Evolutionary conservation across 192 early-diverging fungal genomes (phyloP), one percentile per base, ranked within the genome.

Genomic region (Coemansia sp.): DNA sequence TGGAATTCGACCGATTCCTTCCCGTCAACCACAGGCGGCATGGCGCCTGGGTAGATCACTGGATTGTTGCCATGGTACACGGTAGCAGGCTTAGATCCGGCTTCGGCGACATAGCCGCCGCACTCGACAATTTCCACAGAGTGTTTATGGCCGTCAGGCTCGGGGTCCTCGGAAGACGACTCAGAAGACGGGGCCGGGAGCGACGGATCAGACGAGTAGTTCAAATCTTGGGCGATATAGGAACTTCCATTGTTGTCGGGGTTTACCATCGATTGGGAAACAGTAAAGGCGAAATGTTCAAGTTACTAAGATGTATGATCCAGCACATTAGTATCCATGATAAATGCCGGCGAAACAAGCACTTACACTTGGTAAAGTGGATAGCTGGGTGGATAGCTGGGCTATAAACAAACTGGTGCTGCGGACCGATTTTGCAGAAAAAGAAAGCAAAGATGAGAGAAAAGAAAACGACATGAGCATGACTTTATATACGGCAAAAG

Each of bases 1-100:
- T 86, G 84, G 45, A 83, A 83, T 61, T 86, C 84, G 41, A 86
- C 81, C 10, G 81, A 83, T 43, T 79, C 79, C 72, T 86, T 84
- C 40, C 84, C 84, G 55, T 86, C 84, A 48, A 70, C 57, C 41
- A 66, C 58, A 1, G 67, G 63, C 31, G 52, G 58, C 10, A 35
- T 20, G 3, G 36, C 40, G 0, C 59, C 58, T 10, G 58, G 55
- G 23, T 47, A 50, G 36, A 65, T 45, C 47, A 56, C 65, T 0
- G 61, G 57, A n/a, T 55, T 45, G 30, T 48, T 53, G 18, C 33
- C 28, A 19, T 11, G 23, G 13, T 19, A n/a, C 23, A 14, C 23
- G 13, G n/a, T 28, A 6, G 14, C 14, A 10, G 37, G 37, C 37
- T 39, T 39, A 21, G 1, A 6, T 28, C 42, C 53, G 26, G 31